Evolutionary conservation across 768 basidiomycete genomes (phyloP).

Genomic region (Gyrodon lividus): DNA sequence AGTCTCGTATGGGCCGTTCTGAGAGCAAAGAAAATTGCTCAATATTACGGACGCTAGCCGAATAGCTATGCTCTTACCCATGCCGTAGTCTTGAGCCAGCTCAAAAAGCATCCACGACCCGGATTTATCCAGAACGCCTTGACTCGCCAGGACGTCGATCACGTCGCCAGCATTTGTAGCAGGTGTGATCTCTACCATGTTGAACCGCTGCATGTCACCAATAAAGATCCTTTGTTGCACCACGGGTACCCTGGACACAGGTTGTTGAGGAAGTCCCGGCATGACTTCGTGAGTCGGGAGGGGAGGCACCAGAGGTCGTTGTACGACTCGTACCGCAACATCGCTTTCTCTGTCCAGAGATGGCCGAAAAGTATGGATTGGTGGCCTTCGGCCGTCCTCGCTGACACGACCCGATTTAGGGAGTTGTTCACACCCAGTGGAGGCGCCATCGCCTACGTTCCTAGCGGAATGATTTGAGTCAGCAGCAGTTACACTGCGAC

Average conservation of each 20-base stretch:
- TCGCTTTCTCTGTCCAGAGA: conserved; percentile 25
- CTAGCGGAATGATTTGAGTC: conserved; percentile 11
- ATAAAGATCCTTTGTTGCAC: conserved; percentile 76
- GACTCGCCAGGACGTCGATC: conserved; percentile 58
- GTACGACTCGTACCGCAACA: conserved; percentile 21
- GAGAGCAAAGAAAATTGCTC: conserved; percentile 16
- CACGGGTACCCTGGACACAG: conserved; percentile 28
- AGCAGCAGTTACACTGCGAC: conserved; percentile 37
- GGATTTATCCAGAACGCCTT: conserved; percentile 64
- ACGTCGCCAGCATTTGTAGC: conserved; percentile 74
- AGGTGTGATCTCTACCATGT: conserved; percentile 68
- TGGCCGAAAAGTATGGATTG: conserved; percentile 17
- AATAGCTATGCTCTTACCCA: conserved; percentile 56
- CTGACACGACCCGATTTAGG: conserved; percentile 22
- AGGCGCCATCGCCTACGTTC: conserved; percentile 15
- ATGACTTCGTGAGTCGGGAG: conserved; percentile 35
- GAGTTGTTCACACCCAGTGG: conserved; percentile 17
- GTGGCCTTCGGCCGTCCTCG: conserved; percentile 26
- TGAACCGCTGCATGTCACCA: conserved; percentile 71
- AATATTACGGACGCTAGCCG: neutral
- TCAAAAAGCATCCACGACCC: conserved; percentile 90
- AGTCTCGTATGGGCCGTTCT: conserved; percentile 91
- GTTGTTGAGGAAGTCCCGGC: conserved; percentile 27
- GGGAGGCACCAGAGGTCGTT: conserved; percentile 40
- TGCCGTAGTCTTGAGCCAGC: conserved; percentile 85